A percentile compares a stretch with the other conserved stretches of the same genome.
Evolutionary conservation across 306 rosid genomes (phyloP).

Genomic region (Ceratonia siliqua): DNA sequence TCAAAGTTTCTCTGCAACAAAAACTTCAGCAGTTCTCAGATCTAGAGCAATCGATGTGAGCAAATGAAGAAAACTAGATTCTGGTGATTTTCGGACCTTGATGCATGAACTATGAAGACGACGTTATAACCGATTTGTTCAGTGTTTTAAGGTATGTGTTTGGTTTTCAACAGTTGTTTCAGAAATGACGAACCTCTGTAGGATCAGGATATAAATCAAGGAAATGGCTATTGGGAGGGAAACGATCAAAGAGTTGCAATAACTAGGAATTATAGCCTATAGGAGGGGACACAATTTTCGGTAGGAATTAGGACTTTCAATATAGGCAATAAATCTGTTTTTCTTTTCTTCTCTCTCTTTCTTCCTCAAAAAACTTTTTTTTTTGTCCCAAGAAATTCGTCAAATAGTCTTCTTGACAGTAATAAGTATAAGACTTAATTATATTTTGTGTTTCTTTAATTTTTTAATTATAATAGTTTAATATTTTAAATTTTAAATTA

Average conservation of each 20-base stretch:
- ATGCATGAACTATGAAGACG: conserved; percentile 27
- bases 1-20: neutral
- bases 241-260: neutral
- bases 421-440: too few species aligned
- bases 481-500: too few species aligned
- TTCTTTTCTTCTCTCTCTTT: too few species aligned
- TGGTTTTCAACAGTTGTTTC: conserved; percentile 10
- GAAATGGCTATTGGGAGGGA: conserved; percentile 20
- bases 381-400: too few species aligned
- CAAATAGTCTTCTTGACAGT: too few species aligned
- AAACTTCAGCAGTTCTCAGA: conserved; percentile 28
- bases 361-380: too few species aligned
- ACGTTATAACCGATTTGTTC: conserved; percentile 37
- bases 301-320: too few species aligned
- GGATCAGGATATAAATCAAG: neutral
- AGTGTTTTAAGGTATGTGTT: neutral
- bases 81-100: neutral
- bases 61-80: neutral
- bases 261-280: too few species aligned
- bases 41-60: conserved; percentile 16
- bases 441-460: too few species aligned
- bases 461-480: too few species aligned
- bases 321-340: too few species aligned
- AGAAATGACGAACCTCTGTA: neutral
- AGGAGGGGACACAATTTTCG: too few species aligned